Base-by-base conservation (phyloP, 805 yeast species). In the Candida loeiensis region DNA sequence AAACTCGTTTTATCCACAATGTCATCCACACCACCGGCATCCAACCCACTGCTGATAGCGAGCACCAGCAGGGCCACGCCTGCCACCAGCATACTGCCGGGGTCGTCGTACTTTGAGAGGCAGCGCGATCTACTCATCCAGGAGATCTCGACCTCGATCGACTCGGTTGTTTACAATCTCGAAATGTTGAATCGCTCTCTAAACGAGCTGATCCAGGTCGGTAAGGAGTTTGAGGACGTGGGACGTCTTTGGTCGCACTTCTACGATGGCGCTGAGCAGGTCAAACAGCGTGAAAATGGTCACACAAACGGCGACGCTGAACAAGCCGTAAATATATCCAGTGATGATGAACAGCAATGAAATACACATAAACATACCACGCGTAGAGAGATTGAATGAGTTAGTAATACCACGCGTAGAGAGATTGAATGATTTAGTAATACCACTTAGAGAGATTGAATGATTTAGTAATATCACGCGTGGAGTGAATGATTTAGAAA, bases 171-270 rank as follows among this genome's bases (percentile, higher is more conserved):
- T 37, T 69, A 77, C 50, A 80, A 80, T 48, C 58, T 85, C 42
- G 82, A 81, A 48, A 72, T 79, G 15, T 63, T 85, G 44, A 84
- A 84, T 54, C 69, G 87, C 32, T 75, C 89, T 0, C 61, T 85
- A 37, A 83, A 81, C 48, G 79, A 77, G 31, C 75, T 80, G 2
- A 72, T 82, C 12, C 82, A 83, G 16, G 86, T 85, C 2, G 90
- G 93, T 1, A 79, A 79, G 52, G 90, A 82, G 44, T 85, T 84
- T 50, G 85, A 83, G 42, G 74, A 76, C 37, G 85, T 83, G 12
- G 75, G 89, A 2, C 62, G 71, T n/a, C 64, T 84, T 25, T 85
- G 95, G 95, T 64, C 73, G 24, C 73, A 72, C 26, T 83, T 84
- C 51, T 82, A 84, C 50, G 76, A 77, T 51, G 79, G 79, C 0